phyloP scores from a whole-genome alignment of 257 asterid species.

The Paulownia fortunei region DNA sequence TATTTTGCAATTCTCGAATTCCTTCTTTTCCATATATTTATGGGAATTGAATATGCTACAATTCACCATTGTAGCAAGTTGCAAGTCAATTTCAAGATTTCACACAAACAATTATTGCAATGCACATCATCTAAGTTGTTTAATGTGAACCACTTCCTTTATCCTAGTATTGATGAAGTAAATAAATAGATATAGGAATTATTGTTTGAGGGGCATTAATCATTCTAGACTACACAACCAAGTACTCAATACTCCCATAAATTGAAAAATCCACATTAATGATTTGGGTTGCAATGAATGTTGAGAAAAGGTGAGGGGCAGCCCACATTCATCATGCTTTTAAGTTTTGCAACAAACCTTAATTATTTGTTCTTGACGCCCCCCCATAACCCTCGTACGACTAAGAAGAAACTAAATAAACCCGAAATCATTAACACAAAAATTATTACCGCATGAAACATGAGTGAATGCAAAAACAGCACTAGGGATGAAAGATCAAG shows the following conservation, averaged over 20 bases:
- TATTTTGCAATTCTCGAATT: no score
- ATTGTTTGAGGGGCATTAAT: constrained; percentile 1
- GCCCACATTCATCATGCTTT: constrained; percentile 30
- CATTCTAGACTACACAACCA: constrained; percentile 18
- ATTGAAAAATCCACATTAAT: background rate
- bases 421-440: background rate
- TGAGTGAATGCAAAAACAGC: background rate
- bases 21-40: no score
- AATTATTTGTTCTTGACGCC: background rate
- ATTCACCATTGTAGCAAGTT: background rate
- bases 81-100: background rate
- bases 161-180: constrained; percentile 18
- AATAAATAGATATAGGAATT: background rate
- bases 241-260: background rate
- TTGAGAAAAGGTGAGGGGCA: constrained; percentile 19
- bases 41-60: background rate
- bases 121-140: background rate
- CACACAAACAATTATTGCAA: background rate
- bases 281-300: constrained; percentile 7
- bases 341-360: background rate
- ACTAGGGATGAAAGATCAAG: background rate
- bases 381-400: constrained; percentile 1
- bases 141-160: background rate
- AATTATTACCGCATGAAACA: background rate
- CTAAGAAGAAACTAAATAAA: constrained; percentile 23